A percentile compares a stretch with the other conserved stretches of the same genome.
These are phyloP conservation scores for Globisporangium apiculatum DNA, from an alignment of 352 stramenopile species.

Conservation along the genomic window DNA sequence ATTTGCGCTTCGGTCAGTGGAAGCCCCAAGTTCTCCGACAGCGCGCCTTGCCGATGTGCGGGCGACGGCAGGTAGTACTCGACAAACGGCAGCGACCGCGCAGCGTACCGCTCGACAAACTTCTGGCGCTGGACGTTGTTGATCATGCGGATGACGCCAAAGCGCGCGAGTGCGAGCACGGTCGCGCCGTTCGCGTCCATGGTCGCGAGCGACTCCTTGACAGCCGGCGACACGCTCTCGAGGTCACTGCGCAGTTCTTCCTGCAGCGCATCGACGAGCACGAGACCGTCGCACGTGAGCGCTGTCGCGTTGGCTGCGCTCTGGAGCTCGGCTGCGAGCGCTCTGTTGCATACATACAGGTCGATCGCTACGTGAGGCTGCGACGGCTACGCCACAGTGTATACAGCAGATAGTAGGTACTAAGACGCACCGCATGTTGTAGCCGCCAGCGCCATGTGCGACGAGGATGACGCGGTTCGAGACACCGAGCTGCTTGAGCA, in stretches of 20 bases:
- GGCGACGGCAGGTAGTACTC: conserved; percentile 61
- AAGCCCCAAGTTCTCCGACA: conserved; percentile 51
- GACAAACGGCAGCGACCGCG: conserved; percentile 44
- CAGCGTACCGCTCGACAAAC: conserved; percentile 42
- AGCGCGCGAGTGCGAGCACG: conserved; percentile 38
- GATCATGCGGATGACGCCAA: conserved; percentile 67
- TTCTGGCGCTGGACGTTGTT: conserved; percentile 57
- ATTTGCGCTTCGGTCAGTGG: conserved; percentile 57
- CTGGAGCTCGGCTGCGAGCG: conserved; percentile 33
- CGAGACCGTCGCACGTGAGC: conserved; percentile 44
- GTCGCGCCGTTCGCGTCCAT: conserved; percentile 63
- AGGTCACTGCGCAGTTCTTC: conserved; percentile 55
- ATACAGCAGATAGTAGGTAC: not conserved
- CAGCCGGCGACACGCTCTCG: conserved; percentile 51
- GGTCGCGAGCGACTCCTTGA: conserved; percentile 37
- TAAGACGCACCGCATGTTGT: conserved; percentile 60
- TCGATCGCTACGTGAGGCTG: conserved; percentile 11
- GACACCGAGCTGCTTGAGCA: conserved; percentile 54
- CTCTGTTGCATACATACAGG: too few species aligned
- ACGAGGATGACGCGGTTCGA: conserved; percentile 59
- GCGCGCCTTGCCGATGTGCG: conserved; percentile 44
- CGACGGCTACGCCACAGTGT: not conserved
- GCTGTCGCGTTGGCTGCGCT: conserved; percentile 10
- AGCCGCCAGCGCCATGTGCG: conserved; percentile 62
- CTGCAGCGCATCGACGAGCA: conserved; percentile 68